A percentile compares a stretch with the other conserved stretches of the same genome.
These are phyloP conservation scores for Fusarium heterosporum DNA, from an alignment of 2,329 filamentous ascomycete species.

Conservation along the genomic window DNA sequence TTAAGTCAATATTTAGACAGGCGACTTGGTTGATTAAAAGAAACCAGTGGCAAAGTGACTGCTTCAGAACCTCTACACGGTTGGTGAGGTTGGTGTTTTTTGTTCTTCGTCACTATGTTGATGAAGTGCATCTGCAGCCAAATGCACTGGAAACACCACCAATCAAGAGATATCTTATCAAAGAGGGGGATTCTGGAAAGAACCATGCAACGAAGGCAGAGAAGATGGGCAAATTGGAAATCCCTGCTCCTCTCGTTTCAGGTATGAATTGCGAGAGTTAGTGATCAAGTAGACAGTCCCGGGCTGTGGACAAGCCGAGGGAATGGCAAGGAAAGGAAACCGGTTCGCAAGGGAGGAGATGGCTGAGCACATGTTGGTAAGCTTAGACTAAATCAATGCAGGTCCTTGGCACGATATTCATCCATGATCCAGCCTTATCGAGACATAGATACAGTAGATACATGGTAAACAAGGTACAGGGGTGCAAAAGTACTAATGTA, in stretches of 20 bases:
- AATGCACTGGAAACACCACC: constrained; percentile 33
- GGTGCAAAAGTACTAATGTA: not conserved
- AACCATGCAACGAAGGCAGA: constrained; percentile 1
- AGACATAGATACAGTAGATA: constrained; percentile 8
- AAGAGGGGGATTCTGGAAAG: constrained; percentile 4
- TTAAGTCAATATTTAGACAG: constrained; percentile 2
- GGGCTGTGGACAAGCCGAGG: constrained; percentile 20
- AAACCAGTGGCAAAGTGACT: constrained; percentile 34
- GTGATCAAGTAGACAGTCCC: constrained; percentile 16
- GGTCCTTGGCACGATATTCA: constrained; percentile 29
- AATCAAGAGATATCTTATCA: constrained; percentile 40
- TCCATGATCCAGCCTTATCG: constrained; percentile 34
- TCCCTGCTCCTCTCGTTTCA: constrained; percentile 43
- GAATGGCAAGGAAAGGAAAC: constrained; percentile 24
- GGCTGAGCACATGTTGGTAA: constrained; percentile 22
- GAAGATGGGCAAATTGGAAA: constrained; percentile 13
- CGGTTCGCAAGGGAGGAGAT: constrained; percentile 29
- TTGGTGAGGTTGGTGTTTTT: constrained; percentile 19
- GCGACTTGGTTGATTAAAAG: constrained; percentile 9
- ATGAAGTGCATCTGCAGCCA: constrained; percentile 8
- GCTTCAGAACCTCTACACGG: constrained; percentile 21
- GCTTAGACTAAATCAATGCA: constrained; percentile 31
- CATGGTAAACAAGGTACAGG: constrained; percentile 11
- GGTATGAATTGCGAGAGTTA: constrained; percentile 34
- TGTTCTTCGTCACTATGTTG: constrained; percentile 15